Evolutionary conservation across 2,329 filamentous ascomycete species (phyloP), one percentile per base, ranked within the genome.

Genomic region (Fusarium subtropicale): DNA sequence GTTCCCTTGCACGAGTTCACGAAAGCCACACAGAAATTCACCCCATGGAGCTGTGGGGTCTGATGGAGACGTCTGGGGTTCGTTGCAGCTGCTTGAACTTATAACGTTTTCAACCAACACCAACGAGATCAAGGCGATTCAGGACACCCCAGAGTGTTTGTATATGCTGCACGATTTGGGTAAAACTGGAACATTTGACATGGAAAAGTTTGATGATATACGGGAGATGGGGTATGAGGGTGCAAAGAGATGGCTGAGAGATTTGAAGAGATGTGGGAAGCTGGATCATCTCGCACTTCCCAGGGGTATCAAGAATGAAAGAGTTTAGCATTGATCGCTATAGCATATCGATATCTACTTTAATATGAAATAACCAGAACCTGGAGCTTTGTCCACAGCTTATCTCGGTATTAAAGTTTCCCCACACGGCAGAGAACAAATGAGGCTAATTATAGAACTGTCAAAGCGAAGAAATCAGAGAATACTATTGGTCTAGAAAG

Each of bases 361-460:
- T 5, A 11, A n/a, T 36, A 38, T 20, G 6, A 20, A 11, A 38
- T 38, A 48, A 8, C 26, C 31, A 34, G 38, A 51, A 51, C 33
- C 33, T 51, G n/a, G 33, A 51, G 48, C 48, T 51, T 39, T 33
- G 48, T 51, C 48, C 48, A 51, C 48, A 51, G 48, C 48, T 51
- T 51, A 51, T 51, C 33, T 51, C 48, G 48, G 33, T 13, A 51
- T 39, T 51, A 11, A 15, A 28, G 12, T 5, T 18, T 39, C 33
- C 48, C 48, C 48, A 51, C 48, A 39, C 48, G 48, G 48, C 48
- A 51, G 48, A 51, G 48, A 36, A 8, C 15, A 42, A 24, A 18
- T 5, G 11, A 4, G 7, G 5, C 48, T 51, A 51, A 51, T 28
- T 20, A 20, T 51, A 51, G 48, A 20, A 51, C 48, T 22, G 22